Base-by-base conservation (phyloP, 768 basidiomycete species). In the Neoboletus brunneissimus region DNA sequence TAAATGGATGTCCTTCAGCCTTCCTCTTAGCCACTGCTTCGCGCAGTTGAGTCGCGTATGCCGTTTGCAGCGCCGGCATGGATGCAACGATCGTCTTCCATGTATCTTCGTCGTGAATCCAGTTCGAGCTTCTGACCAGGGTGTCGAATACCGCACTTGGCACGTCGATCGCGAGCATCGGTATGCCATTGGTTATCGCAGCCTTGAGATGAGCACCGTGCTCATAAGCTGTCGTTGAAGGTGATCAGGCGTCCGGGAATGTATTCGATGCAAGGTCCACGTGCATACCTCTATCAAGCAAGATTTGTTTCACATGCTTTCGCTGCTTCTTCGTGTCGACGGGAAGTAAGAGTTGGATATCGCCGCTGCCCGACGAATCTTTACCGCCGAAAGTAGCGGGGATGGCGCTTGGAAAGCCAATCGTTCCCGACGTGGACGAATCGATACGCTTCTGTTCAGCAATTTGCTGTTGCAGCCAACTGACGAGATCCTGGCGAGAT, bases 371-470 rank as follows among this genome's bases (percentile, higher is more conserved):
- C 1, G 70, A 65, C 12, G 62, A 32, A 29, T 78, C 74, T 60
- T 75, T 77, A 1, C 73, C 64, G 2, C 77, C 64, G 2, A 74
- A 52, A 12, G 65, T 60, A 4, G 58, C 43, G 44, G 74, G 71
- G 25, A 75, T 57, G 16, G 64, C 59, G 18, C 84, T 82, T 0
- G 78, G 70, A 10, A 79, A 69, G 3, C 70, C 67, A 0, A 77
- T 72, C 9, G 81, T 83, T 3, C 86, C 87, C 12, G 85, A 82
- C 0, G 86, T 86, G 9, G 81, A 74, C 1, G 81, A 71, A 61
- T 94, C 91, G 25, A 85, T 77, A 2, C 86, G 85, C 65, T 86
- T 88, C 72, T 93, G 91, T 60, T 93, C 90, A 0, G 85, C 76
- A 18, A 94, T 88, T 59, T 89, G 84, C 16, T 87, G 82, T 44